Evolutionary conservation across 371 early-diverging fungal species (phyloP).

Genomic region (Chytridium lagenaria): DNA sequence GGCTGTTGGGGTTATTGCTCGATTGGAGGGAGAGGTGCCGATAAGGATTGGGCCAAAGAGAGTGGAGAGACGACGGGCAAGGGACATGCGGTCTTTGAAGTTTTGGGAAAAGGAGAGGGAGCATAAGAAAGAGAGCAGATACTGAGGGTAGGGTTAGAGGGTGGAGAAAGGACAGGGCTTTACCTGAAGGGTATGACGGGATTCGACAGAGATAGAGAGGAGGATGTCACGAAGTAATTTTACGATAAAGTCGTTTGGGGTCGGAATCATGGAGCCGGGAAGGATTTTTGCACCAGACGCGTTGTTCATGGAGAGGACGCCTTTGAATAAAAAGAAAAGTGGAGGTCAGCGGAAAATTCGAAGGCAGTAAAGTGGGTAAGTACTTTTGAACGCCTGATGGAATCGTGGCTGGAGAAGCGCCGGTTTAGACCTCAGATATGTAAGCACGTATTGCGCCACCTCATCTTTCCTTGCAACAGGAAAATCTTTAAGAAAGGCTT

Average conservation of each 20-base stretch:
- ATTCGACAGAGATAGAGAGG: neutral
- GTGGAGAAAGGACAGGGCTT: no score
- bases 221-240: constrained; percentile 2
- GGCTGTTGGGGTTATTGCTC: neutral
- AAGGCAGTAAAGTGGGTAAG: neutral
- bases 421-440: neutral
- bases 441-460: neutral
- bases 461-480: neutral
- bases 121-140: constrained; percentile 7
- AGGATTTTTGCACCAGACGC: neutral
- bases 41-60: neutral
- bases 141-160: neutral
- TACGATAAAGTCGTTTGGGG: constrained; percentile 4
- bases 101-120: neutral
- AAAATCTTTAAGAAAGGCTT: neutral
- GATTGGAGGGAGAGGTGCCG: neutral
- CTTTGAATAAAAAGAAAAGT: neutral
- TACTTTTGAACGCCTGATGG: neutral
- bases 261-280: neutral
- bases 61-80: neutral
- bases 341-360: neutral
- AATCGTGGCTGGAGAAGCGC: neutral
- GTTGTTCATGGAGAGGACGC: constrained; percentile 11
- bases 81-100: constrained; percentile 3
- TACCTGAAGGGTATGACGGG: neutral